Base-by-base conservation (phyloP, 2,329 filamentous ascomycete genomes). In the Fusarium pilosicola region DNA sequence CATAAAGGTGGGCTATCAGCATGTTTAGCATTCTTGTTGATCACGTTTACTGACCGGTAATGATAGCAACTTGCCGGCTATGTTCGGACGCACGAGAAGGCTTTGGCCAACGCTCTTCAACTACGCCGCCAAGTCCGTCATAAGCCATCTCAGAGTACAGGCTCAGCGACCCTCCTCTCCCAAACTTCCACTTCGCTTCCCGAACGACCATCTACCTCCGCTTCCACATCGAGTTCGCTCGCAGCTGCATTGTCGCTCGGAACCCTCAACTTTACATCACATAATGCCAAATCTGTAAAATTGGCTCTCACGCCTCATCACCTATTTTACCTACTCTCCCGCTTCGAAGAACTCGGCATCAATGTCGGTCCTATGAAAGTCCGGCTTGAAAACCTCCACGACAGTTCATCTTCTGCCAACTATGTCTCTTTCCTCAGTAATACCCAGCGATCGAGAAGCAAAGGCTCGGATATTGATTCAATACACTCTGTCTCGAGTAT, bases 401-500 rank as follows among this genome's bases (percentile, higher is more conserved):
- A 95, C 78, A 94, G 94, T 77, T 91, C 92, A 7, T 92, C 94
- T 11, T 93, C 95, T 28, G 92, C 93, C 77, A 97, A 96, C 84
- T 98, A 98, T 86, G 95, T 98, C 56, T 98, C 96, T 8, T 99
- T 99, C 81, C 88, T 98, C 71, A 92, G 93, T 80, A 93, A 94
- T 78, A 82, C 82, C 30, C 93, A 96, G 78, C 91, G 93, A 68
- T 92, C 93, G 70, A 93, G 94, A 81, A 93, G 93, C 73, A 91
- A 91, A 71, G 89, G 91, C 74, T 93, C 93, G 54, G 96, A 98
- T 83, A 91, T 92, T 62, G 94, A 94, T 77, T 98, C 96, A 3
- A 94, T 98, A 74, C 95, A 95, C 79, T 98, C 96, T 12, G 95
- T 98, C 46, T 97, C 96, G 30, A 98, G 96, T 84, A 94, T 99